These are phyloP conservation scores for Periglandula ipomoeae DNA, from an alignment of 2,329 filamentous ascomycete species.

Conservation along the genomic window DNA sequence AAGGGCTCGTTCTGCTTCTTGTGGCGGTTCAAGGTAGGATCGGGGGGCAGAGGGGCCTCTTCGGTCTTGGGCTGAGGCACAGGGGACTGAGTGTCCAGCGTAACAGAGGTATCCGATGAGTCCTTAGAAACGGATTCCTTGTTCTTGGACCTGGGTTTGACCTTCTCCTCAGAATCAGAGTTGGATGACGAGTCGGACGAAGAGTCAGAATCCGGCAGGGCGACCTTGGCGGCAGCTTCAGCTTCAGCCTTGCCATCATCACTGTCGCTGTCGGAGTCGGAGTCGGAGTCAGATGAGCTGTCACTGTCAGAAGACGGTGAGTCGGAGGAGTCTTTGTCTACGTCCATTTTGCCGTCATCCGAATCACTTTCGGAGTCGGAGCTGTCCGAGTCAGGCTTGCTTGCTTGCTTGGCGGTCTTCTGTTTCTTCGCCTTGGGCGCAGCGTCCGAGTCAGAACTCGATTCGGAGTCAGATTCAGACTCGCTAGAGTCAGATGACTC, in stretches of 20 bases:
- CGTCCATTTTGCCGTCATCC: conserved; percentile 10
- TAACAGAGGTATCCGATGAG: conserved; percentile 38
- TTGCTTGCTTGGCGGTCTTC: conserved; percentile 25
- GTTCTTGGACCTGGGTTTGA: conserved; percentile 15
- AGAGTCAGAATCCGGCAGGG: conserved; percentile 16
- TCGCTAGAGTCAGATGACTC: conserved; percentile 20
- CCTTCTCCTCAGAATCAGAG: conserved; percentile 22
- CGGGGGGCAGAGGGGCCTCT: conserved; percentile 44
- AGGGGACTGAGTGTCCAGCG: conserved; percentile 43
- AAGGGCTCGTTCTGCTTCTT: conserved; percentile 60
- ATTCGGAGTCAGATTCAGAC: conserved; percentile 26
- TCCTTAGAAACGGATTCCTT: conserved; percentile 14
- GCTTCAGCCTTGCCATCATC: conserved; percentile 3
- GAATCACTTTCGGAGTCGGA: conserved; percentile 11
- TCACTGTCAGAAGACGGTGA: conserved; percentile 10
- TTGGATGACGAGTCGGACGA: conserved; percentile 24
- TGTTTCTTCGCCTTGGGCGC: conserved; percentile 45
- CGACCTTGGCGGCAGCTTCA: conserved; percentile 17
- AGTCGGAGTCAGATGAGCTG: conserved; percentile 13
- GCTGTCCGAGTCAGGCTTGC: conserved; percentile 9
- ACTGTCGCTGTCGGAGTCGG: conserved; percentile 11
- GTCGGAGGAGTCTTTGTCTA: conserved; percentile 18
- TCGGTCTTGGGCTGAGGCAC: conserved; percentile 21
- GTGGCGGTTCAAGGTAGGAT: conserved; percentile 28
- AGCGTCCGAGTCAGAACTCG: conserved; percentile 35